Evolutionary conservation across 139 green algal genomes (phyloP).

Genomic region (Chlorella sp.): DNA sequence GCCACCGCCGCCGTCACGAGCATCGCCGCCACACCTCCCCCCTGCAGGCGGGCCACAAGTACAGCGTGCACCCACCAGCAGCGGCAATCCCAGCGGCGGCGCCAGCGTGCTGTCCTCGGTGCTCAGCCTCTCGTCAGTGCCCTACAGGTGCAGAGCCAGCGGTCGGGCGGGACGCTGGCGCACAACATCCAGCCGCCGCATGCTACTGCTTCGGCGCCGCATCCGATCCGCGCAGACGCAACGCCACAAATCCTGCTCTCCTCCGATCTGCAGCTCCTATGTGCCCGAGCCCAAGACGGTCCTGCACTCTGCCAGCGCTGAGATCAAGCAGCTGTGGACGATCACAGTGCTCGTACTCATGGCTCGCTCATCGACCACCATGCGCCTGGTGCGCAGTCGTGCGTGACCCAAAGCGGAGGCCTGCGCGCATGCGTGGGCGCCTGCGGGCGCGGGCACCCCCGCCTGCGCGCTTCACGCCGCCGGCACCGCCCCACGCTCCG

Average conservation of each 20-base stretch:
- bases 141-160: slow-evolving; percentile 17
- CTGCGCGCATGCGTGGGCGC: no score
- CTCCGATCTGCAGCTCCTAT: slow-evolving; percentile 25
- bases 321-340: slow-evolving; percentile 43
- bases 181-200: no score
- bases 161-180: no score
- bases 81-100: neutral
- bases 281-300: slow-evolving; percentile 34
- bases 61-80: no score
- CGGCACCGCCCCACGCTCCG: no score
- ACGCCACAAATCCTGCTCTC: neutral
- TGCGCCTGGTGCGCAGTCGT: slow-evolving; percentile 18
- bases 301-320: slow-evolving; percentile 27
- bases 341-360: slow-evolving; percentile 30
- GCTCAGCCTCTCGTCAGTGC: slow-evolving; percentile 11
- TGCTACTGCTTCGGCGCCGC: neutral
- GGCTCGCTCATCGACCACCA: neutral
- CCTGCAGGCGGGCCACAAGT: neutral
- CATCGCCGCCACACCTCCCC: neutral
- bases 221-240: neutral
- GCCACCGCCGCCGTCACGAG: neutral
- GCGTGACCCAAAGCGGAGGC: no score
- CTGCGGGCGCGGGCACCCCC: no score
- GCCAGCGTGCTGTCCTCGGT: slow-evolving; percentile 6
- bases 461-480: no score